Evolutionary conservation across 768 basidiomycete species (phyloP), one percentile per base, ranked within the genome.

Genomic region (Suillus ampliporus): DNA sequence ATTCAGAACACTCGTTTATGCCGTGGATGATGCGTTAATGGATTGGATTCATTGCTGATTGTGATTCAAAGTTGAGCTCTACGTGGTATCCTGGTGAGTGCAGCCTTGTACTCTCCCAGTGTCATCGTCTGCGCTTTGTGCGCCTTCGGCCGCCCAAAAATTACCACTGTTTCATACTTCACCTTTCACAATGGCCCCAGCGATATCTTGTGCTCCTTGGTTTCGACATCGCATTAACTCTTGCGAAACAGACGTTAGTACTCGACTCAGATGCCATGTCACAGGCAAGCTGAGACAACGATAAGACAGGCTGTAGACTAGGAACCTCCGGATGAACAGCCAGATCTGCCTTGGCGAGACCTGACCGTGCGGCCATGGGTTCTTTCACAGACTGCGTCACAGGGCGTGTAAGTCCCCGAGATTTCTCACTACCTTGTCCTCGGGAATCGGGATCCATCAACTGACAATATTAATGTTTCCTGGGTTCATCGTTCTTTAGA

Each of bases 21-120:
- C 21, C 26, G 17, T 54, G 50, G 28, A 23, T 21, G 35, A 34
- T 63, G 43, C 46, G 64, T 58, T 66, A 52, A 69, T 76, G 72
- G 67, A 74, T 65, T 71, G 62, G 63, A 67, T 62, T 60, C 58
- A 50, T 31, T 26, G 63, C 51, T 63, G 47, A 26, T 66, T 64
- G 66, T 31, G 62, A 61, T 35, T 64, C 38, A 19, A 47, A 51
- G 50, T 37, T 66, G 13, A 84, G 73, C 61, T 80, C 74, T 41
- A 84, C 73, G 62, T 82, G 73, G 75, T 68, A 65, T 85, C 81
- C 40, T 79, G 69, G 61, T 88, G 54, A 85, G 65, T 2, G 72
- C 68, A n/a, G 79, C 78, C 67, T 89, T 86, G 58, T 83, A 84
- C 65, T 86, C 86, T 65, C 85, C 85, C 48, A 82, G 60, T 31